These are phyloP conservation scores for Tuber microsphaerosporum DNA, from an alignment of 495 filamentous ascomycete genomes.

Conservation along the genomic window DNA sequence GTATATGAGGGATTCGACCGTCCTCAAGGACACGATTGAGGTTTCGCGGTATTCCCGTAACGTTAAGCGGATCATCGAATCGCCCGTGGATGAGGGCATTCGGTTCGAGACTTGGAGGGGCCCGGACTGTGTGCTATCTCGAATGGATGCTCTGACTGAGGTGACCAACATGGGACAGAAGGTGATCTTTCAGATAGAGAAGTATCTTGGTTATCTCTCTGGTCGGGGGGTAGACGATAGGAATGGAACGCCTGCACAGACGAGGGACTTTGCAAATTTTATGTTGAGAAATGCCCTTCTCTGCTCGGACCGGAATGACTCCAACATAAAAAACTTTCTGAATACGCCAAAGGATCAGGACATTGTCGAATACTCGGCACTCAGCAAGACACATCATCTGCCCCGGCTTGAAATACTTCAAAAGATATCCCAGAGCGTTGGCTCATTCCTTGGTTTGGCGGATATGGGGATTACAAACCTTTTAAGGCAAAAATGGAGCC, in stretches of 20 bases:
- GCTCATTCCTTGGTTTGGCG: not conserved
- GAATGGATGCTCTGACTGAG: not conserved
- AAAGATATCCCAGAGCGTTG: constrained; percentile 10
- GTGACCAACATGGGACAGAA: not conserved
- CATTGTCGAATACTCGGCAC: not conserved
- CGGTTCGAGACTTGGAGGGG: not conserved
- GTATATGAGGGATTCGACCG: not conserved
- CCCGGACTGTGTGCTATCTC: not conserved
- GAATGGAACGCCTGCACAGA: not conserved
- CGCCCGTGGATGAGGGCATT: not conserved
- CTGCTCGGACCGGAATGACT: not conserved
- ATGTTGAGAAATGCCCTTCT: not conserved
- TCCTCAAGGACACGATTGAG: not conserved
- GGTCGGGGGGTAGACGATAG: not conserved
- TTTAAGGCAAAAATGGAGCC: not conserved
- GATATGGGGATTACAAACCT: not conserved
- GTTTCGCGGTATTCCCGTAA: not conserved
- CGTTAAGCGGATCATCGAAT: not conserved
- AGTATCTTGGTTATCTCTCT: not conserved
- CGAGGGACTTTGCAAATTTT: not conserved
- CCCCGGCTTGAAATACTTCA: not conserved
- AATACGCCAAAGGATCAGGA: not conserved
- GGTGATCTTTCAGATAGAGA: not conserved
- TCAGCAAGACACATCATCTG: not conserved
- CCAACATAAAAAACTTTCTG: constrained; percentile 6